Evolutionary conservation across 176 grass and related monocot species (phyloP).

Genomic region (Olyra latifolia): DNA sequence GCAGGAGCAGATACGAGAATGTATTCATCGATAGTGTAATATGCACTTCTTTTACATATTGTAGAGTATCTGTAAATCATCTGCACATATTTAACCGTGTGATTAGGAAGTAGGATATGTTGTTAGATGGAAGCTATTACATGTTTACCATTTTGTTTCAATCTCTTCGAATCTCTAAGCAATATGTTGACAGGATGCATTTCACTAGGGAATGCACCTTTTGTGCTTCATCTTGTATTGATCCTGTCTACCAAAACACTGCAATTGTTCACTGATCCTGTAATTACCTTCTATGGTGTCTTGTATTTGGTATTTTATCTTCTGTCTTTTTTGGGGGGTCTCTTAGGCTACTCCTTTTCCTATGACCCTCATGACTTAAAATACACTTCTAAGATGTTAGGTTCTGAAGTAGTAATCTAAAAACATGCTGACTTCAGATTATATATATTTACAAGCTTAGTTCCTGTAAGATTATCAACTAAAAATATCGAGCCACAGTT

Average conservation of each 20-base stretch:
- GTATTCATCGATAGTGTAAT: not conserved
- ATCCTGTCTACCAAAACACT: not conserved
- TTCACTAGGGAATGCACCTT: not conserved
- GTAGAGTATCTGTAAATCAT: constrained; percentile 18
- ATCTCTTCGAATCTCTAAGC: not conserved
- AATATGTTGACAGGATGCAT: constrained; percentile 10
- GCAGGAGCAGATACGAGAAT: constrained; percentile 5
- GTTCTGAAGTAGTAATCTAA: not conserved
- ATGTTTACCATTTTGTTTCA: not conserved
- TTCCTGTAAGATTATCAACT: constrained; percentile 3
- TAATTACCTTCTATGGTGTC: not conserved
- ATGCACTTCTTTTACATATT: not conserved
- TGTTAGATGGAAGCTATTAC: constrained; percentile 3
- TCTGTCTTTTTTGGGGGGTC: not conserved
- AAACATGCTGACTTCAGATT: not conserved
- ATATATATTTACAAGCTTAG: not conserved
- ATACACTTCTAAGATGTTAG: not conserved
- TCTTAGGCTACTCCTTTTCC: not conserved
- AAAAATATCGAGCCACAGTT: not conserved
- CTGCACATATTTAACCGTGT: constrained; percentile 1
- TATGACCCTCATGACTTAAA: not conserved
- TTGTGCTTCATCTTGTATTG: not conserved
- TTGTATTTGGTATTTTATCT: not conserved
- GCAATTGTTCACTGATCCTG: not conserved
- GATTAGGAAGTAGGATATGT: not conserved